These are phyloP conservation scores for Populus nigra DNA, from an alignment of 345 rosid species.

Conservation along the genomic window DNA sequence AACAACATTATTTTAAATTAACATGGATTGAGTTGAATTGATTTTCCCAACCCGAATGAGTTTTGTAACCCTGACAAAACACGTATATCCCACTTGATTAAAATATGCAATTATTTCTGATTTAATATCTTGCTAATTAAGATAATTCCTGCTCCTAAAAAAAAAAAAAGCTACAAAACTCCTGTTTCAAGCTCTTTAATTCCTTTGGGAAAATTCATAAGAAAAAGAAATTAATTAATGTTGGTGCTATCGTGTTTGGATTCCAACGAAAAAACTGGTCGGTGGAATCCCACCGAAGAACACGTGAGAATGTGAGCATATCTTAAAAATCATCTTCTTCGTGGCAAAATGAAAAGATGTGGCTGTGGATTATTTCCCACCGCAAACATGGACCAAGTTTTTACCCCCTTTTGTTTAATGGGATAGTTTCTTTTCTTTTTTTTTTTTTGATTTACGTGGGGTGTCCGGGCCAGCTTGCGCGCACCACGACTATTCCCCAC, in stretches of 20 bases:
- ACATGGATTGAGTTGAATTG: accelerated
- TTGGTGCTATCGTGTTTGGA: constrained; percentile 19
- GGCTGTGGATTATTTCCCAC: neutral
- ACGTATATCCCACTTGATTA: neutral
- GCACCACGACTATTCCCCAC: too few relatives aligned
- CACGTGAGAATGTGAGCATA: neutral
- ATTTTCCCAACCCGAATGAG: too few relatives aligned
- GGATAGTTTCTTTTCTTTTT: too few relatives aligned
- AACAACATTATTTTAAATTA: too few relatives aligned
- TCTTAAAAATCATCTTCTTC: neutral
- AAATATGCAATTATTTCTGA: neutral
- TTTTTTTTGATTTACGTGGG: too few relatives aligned
- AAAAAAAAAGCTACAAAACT: neutral
- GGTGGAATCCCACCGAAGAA: constrained; percentile 16
- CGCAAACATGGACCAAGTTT: neutral
- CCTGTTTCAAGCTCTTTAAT: too few relatives aligned
- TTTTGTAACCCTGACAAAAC: too few relatives aligned
- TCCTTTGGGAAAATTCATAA: constrained; percentile 6
- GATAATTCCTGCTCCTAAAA: neutral
- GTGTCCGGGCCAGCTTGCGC: too few relatives aligned
- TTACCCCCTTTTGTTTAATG: too few relatives aligned
- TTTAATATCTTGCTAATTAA: neutral
- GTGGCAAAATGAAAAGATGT: neutral
- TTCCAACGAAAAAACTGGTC: constrained; percentile 3
- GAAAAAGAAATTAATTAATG: constrained; percentile 11